Base-by-base conservation (phyloP, 2,329 filamentous ascomycete genomes). In the Ophiostoma montium region DNA sequence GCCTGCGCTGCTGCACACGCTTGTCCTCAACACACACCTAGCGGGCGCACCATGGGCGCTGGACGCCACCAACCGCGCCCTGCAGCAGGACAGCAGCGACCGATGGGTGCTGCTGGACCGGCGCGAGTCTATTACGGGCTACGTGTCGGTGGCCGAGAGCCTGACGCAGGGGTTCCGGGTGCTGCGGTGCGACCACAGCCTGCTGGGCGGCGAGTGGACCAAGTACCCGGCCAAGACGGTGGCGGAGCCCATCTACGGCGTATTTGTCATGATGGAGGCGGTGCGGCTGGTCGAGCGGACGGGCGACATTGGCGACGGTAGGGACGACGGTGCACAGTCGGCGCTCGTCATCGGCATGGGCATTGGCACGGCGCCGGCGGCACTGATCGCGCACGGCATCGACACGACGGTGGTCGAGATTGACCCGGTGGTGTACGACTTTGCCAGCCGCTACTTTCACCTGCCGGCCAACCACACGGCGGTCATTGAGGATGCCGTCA, bases 181-280 rank as follows among this genome's bases (percentile, higher is more conserved):
- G 15, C 77, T 98, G 72, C 79, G 92, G 52, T 95, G 88, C 62
- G 92, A 96, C 59, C 92, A 98, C 63, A 95, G 88, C 59, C 72
- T 98, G 31, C 74, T 98, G 1, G 92, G 92, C 36, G 92, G 92
- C 33, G 85, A 95, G 65, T 98, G 90, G 90, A 74, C 82, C 12
- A 70, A 70, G 36, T 68, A 66, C 56, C 64, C 58, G 64, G 81
- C 62, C 52, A 71, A 66, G 46, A 67, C 60, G 53, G 74, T 87
- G 16, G 76, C 78, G 11, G 92, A 98, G 65, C 87, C 90, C 0
- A 86, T 98, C 50, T 98, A 96, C 61, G 83, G 86, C 10, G 84
- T 96, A n/a, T 98, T 98, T 62, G 82, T 86, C 23, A 94, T 95
- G 74, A 76, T 98, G 1, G 92, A 98, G 63, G 87, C 90, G 3